These are phyloP conservation scores for Brassica rapa DNA, from an alignment of 345 rosid species.

Conservation along the genomic window DNA sequence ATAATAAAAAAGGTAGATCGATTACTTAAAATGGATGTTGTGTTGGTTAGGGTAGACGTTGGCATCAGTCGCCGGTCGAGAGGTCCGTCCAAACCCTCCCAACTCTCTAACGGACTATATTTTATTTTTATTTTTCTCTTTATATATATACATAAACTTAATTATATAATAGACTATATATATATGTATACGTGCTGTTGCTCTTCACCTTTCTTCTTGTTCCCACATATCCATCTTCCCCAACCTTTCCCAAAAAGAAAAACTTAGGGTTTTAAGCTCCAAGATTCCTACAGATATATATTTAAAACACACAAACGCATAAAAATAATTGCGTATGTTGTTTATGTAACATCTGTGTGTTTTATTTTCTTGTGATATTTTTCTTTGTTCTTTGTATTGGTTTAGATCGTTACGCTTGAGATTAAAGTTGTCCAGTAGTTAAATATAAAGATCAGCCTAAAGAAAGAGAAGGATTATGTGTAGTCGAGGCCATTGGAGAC, in stretches of 20 bases:
- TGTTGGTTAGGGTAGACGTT: conserved; percentile 75
- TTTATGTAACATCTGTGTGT: conserved; percentile 10
- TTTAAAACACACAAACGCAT: background rate
- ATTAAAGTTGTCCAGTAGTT: background rate
- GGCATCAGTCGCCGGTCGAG: conserved; percentile 58
- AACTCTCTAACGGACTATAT: conserved; percentile 60
- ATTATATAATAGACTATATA: background rate
- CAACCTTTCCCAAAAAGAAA: conserved; percentile 28
- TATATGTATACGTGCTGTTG: conserved; percentile 29
- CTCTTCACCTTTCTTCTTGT: conserved; percentile 45
- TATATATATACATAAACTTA: background rate
- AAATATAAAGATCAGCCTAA: background rate
- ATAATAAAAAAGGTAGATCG: conserved; percentile 24
- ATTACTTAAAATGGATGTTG: conserved; percentile 51
- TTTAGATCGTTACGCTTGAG: background rate
- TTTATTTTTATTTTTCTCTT: background rate
- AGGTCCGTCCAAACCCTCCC: conserved; percentile 54
- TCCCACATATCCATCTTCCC: conserved; percentile 42
- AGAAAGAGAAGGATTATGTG: conserved; percentile 49
- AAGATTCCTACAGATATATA: background rate
- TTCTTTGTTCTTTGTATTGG: background rate
- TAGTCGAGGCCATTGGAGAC: conserved; percentile 79
- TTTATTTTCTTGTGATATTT: background rate
- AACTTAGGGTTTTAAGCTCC: conserved; percentile 23
- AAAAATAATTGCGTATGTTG: background rate